Base-by-base conservation (phyloP, 768 basidiomycete species). In the Amanita subjunquillea region DNA sequence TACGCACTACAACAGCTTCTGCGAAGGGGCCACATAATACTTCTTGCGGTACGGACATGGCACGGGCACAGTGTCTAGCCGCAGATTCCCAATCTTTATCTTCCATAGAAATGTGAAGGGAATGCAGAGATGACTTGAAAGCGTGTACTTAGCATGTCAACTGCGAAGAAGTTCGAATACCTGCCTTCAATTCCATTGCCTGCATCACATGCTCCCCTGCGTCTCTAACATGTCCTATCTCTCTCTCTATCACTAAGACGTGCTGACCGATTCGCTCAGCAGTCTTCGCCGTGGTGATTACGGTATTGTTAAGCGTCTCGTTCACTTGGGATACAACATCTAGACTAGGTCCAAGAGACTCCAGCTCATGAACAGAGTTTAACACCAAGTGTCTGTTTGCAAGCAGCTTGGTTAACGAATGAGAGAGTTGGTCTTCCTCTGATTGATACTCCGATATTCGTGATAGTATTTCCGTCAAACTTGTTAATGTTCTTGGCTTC, bases 51-150 rank as follows among this genome's bases (percentile, higher is more conserved):
- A 96, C 72, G 0, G 85, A 73, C 87, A 95, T 94, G 2, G 93
- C 95, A 20, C 91, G 75, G 30, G 89, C 83, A 67, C 94, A 95
- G 61, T 91, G 86, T 54, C 91, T 77, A 0, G 93, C 83, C 3
- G 96, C 96, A 2, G 88, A 80, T 65, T 99, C 96, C 96, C 96
- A 99, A 61, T 98, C 96, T 58, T 88, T 80, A 42, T 71, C 72
- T 29, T 87, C 83, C 29, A 97, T 93, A 1, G 95, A 85, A 0
- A 79, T 78, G 78, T 91, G 70, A 8, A 73, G 67, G 34, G 65
- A 68, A 54, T 65, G 55, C 23, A 76, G 60, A 12, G 71, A 76
- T 8, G 70, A 67, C 73, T 76, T 37, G 43, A 46, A 40, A 47
- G 42, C 55, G 55, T 50, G 7, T 45, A 57, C 47, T 55, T 6